Conservation (phyloP, 139 green algal species). For the Micractinium conductrix region DNA sequence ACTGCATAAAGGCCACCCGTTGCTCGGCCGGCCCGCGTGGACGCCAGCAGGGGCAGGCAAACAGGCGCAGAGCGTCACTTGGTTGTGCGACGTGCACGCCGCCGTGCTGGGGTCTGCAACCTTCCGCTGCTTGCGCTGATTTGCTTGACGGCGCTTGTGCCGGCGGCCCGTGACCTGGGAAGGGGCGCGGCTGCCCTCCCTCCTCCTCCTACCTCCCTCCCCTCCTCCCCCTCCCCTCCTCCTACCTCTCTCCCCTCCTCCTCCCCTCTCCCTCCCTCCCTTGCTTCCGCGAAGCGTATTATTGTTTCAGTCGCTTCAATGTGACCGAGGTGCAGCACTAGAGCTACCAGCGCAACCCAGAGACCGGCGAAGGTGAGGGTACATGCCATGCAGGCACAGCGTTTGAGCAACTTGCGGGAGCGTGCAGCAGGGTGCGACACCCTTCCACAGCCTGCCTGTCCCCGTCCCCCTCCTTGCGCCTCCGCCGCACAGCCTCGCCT, state of each 20-base stretch:
- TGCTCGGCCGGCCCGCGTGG: background rate
- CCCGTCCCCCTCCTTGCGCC: background rate
- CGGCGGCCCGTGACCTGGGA: too few species aligned
- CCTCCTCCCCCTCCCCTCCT: too few species aligned
- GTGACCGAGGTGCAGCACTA: background rate
- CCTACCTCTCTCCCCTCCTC: background rate
- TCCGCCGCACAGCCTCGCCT: background rate
- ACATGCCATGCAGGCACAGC: background rate
- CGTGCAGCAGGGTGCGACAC: background rate
- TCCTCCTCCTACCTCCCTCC: too few species aligned
- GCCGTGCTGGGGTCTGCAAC: too few species aligned
- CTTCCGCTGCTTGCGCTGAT: too few species aligned
- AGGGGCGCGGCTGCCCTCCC: too few species aligned
- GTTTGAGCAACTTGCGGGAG: background rate
- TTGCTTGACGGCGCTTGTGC: too few species aligned
- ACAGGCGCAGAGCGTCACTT: too few species aligned
- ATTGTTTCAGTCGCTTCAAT: slow-evolving; percentile 26
- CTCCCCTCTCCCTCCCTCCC: background rate
- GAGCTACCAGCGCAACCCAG: background rate
- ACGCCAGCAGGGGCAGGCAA: background rate
- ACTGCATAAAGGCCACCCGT: too few species aligned
- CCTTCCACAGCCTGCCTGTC: background rate
- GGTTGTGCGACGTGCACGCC: too few species aligned
- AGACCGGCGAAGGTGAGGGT: background rate
- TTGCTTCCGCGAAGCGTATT: background rate